Percentiles rank a stretch among this genome's conserved stretches.
These are phyloP conservation scores for Aspergillus sp. DNA, from an alignment of 2,329 filamentous ascomycete species.

Conservation along the genomic window DNA sequence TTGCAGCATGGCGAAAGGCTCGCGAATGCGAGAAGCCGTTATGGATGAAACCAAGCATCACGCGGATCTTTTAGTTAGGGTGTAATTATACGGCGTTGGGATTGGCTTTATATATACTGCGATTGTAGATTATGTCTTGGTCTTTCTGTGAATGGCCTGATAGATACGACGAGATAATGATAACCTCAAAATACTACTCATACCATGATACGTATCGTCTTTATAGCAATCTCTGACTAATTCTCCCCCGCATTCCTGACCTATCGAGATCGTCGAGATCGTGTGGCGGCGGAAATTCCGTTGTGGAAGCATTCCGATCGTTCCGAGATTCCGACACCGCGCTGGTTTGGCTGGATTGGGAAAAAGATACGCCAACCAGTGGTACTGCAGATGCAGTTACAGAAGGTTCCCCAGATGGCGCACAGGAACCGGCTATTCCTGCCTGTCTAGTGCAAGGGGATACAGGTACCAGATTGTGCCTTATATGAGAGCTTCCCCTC, in stretches of 20 bases:
- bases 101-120: no score
- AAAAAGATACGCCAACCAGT: background rate
- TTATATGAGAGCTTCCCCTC: background rate
- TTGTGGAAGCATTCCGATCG: background rate
- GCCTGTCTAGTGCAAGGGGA: background rate
- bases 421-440: background rate
- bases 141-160: no score
- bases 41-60: conserved; percentile 23
- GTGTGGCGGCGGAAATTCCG: no score
- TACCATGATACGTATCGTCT: no score
- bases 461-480: no score
- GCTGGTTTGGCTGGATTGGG: background rate
- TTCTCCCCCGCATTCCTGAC: no score
- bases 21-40: conserved; percentile 15
- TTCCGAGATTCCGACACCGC: background rate
- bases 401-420: background rate
- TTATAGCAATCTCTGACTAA: no score
- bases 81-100: no score
- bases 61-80: conserved; percentile 16
- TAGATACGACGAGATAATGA: no score
- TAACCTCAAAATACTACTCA: no score
- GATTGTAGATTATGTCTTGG: no score
- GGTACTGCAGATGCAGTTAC: background rate
- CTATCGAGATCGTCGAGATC: no score
- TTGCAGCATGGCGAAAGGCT: conserved; percentile 13